A percentile compares a stretch with the other conserved stretches of the same genome.
Conservation (phyloP, 2,329 filamentous ascomycete species). For the Claviceps africana region DNA sequence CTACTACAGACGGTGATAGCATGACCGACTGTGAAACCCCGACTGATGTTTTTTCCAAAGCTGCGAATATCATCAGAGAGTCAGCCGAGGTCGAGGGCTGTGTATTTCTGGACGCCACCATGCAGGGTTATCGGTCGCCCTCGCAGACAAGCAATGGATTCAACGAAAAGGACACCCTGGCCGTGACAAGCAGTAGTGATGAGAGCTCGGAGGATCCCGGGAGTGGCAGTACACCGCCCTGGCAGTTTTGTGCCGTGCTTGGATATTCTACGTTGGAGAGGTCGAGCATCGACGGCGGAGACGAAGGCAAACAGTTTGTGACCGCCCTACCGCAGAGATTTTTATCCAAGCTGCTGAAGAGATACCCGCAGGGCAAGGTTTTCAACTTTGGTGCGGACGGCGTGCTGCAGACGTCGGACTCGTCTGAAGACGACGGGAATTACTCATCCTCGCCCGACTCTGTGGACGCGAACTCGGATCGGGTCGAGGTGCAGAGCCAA, state of each 20-base stretch:
- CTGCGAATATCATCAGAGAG: constrained; percentile 28
- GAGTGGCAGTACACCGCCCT: not conserved
- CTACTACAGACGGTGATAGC: not conserved
- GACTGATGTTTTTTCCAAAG: constrained; percentile 24
- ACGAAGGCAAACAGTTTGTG: constrained; percentile 1
- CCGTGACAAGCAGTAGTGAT: constrained; percentile 11
- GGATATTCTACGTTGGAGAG: constrained; percentile 23
- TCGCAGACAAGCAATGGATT: not conserved
- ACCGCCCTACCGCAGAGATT: constrained; percentile 23
- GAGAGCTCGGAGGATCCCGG: constrained; percentile 4
- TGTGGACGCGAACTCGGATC: not conserved
- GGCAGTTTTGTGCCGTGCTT: constrained; percentile 17
- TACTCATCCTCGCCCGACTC: not conserved
- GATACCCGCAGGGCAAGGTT: constrained; percentile 31
- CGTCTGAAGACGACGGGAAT: constrained; percentile 12
- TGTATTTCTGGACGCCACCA: constrained; percentile 15
- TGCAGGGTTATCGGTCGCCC: not conserved
- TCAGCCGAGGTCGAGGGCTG: constrained; percentile 26
- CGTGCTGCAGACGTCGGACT: constrained; percentile 18
- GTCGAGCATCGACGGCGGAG: constrained; percentile 17
- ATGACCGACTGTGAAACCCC: not conserved
- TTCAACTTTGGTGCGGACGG: constrained; percentile 30
- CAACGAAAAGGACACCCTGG: constrained; percentile 2
- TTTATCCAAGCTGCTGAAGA: constrained; percentile 25
- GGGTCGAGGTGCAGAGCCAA: not conserved